phyloP scores from a whole-genome alignment of 2,329 filamentous ascomycete genomes.

The Penicillium decumbens region DNA sequence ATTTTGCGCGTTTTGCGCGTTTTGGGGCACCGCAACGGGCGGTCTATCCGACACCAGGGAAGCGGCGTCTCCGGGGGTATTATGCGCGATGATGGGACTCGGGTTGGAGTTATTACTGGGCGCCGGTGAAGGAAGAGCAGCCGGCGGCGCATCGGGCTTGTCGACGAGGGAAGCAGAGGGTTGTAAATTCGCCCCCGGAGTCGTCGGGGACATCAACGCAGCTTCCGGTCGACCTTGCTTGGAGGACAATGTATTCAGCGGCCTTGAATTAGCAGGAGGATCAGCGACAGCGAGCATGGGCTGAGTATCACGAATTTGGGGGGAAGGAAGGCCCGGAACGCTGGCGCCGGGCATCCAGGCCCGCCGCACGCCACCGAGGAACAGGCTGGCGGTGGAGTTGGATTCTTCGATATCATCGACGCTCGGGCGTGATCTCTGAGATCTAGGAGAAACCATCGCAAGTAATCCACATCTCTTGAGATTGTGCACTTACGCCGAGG shows the following conservation, averaged over 20 bases:
- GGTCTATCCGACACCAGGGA: neutral
- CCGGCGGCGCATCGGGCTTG: slow-evolving; percentile 9
- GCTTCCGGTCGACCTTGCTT: neutral
- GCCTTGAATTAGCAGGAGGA: neutral
- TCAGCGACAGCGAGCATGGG: neutral
- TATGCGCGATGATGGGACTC: slow-evolving; percentile 22
- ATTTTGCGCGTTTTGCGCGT: neutral
- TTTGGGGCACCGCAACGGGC: neutral
- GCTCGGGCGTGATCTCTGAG: slow-evolving; percentile 7
- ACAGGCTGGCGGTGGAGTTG: slow-evolving; percentile 40
- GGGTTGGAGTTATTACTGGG: slow-evolving; percentile 26
- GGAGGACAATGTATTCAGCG: neutral
- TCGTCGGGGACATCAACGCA: slow-evolving; percentile 21
- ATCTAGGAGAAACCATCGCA: slow-evolving; percentile 8
- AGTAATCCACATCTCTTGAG: neutral
- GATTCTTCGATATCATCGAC: slow-evolving; percentile 25
- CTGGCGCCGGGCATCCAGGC: slow-evolving; percentile 35
- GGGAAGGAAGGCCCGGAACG: neutral
- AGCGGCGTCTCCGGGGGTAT: neutral
- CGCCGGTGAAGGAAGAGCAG: slow-evolving; percentile 29
- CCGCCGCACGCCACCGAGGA: slow-evolving; percentile 36
- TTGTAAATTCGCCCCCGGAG: slow-evolving; percentile 13
- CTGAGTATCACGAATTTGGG: neutral
- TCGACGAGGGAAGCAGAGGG: slow-evolving; percentile 2
- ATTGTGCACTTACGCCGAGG: neutral